A percentile compares a stretch with the other conserved stretches of the same genome.
Evolutionary conservation across 768 basidiomycete genomes (phyloP).

Genomic region (Naganishia randhawae): DNA sequence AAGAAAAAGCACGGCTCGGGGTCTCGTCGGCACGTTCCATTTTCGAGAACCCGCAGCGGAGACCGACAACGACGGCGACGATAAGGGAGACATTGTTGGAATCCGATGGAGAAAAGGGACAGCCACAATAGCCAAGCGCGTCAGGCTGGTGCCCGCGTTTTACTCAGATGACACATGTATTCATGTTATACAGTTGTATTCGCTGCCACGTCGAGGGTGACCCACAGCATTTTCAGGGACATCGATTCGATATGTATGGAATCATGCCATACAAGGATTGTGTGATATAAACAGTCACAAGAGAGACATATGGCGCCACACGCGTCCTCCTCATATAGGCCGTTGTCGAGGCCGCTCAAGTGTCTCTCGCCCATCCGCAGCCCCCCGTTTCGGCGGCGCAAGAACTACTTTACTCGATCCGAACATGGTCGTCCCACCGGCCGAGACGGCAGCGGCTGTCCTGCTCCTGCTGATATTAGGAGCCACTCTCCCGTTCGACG

Average conservation of each 20-base stretch:
- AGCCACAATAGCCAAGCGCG: background rate
- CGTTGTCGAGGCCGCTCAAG: background rate
- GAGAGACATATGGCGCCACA: background rate
- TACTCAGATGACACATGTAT: background rate
- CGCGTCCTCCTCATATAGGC: background rate
- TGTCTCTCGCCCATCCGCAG: background rate
- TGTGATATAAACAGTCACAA: too few relatives aligned
- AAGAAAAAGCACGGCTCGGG: constrained; percentile 16
- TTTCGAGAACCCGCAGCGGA: constrained; percentile 17
- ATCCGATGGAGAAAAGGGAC: constrained; percentile 3
- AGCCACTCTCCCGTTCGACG: background rate
- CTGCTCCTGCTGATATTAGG: background rate
- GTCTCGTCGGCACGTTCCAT: constrained; percentile 2
- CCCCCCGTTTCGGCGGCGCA: background rate
- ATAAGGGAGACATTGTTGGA: background rate
- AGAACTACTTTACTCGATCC: background rate
- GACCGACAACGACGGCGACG: background rate
- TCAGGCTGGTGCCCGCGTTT: background rate
- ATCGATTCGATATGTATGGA: too few relatives aligned
- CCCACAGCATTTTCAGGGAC: too few relatives aligned
- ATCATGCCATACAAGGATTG: too few relatives aligned
- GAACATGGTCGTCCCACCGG: background rate
- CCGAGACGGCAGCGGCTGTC: background rate
- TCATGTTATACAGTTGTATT: constrained; percentile 5
- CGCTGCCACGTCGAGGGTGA: too few relatives aligned